A percentile compares a stretch with the other conserved stretches of the same genome.
phyloP scores from a whole-genome alignment of 495 filamentous ascomycete genomes.

The Penicillium samsonianum region DNA sequence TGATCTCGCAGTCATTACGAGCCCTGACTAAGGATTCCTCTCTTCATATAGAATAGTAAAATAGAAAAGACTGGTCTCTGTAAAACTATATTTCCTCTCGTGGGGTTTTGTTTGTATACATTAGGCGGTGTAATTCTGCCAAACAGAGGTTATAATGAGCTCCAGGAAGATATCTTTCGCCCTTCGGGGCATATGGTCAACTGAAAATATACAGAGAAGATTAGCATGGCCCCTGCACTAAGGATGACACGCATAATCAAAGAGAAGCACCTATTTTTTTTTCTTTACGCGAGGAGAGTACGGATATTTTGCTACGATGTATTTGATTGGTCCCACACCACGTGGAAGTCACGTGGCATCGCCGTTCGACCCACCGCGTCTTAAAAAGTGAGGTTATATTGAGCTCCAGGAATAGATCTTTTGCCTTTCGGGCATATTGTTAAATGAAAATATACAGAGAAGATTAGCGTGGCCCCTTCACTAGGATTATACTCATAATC shows the following conservation, averaged over 20 bases:
- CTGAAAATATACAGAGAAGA: constrained; percentile 87
- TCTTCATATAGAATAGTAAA: too few relatives aligned
- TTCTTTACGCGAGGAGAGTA: too few relatives aligned
- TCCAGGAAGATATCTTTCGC: constrained; percentile 28
- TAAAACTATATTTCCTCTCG: too few relatives aligned
- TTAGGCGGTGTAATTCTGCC: too few relatives aligned
- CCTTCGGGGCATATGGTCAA: constrained; percentile 79
- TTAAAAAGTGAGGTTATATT: neutral
- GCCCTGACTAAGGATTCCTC: too few relatives aligned
- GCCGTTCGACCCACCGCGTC: too few relatives aligned
- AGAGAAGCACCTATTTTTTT: constrained; percentile 88
- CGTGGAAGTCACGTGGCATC: too few relatives aligned
- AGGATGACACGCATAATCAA: constrained; percentile 99
- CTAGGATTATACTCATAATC: constrained; percentile 99
- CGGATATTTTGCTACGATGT: too few relatives aligned
- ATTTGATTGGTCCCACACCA: too few relatives aligned
- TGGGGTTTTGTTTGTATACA: too few relatives aligned
- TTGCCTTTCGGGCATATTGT: constrained; percentile 74
- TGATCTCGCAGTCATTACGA: too few relatives aligned
- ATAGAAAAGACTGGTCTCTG: too few relatives aligned
- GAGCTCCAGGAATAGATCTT: neutral
- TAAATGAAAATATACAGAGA: constrained; percentile 84
- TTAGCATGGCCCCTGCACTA: constrained; percentile 99
- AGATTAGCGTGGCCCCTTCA: constrained; percentile 99
- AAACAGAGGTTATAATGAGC: neutral